Evolutionary conservation across 2,329 filamentous ascomycete genomes (phyloP).

Genomic region (Aureobasidium sp.): DNA sequence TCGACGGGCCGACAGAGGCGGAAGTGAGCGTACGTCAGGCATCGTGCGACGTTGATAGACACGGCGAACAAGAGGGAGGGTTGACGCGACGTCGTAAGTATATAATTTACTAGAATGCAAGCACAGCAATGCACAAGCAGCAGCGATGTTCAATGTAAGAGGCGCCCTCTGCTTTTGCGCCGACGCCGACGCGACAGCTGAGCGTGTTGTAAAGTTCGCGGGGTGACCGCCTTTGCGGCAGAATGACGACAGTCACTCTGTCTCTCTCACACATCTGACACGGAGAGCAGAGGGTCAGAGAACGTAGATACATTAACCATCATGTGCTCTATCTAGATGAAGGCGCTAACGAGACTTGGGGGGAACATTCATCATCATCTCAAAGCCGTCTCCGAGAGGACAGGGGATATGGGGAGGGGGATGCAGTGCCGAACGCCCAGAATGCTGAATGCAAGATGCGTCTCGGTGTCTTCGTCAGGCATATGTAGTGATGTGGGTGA

Average conservation of each 20-base stretch:
- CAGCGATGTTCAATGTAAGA: background rate
- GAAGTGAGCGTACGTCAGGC: constrained; percentile 30
- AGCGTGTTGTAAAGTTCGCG: constrained; percentile 6
- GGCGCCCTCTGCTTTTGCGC: background rate
- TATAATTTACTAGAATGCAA: background rate
- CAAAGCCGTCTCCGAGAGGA: constrained; percentile 7
- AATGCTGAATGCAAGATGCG: constrained; percentile 17
- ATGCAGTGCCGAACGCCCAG: constrained; percentile 18
- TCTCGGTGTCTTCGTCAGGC: constrained; percentile 6
- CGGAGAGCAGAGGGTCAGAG: background rate
- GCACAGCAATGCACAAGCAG: background rate
- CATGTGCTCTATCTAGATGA: constrained; percentile 16
- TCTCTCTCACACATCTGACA: background rate
- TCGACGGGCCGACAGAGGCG: constrained; percentile 1
- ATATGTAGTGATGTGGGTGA: background rate
- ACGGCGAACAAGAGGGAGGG: background rate
- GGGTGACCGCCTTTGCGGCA: constrained; percentile 5
- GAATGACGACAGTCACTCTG: background rate
- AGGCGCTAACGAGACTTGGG: constrained; percentile 3
- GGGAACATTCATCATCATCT: constrained; percentile 10
- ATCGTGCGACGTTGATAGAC: constrained; percentile 20
- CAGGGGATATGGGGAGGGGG: constrained; percentile 5
- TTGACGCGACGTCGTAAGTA: background rate
- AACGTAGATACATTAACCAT: constrained; percentile 16
- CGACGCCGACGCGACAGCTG: constrained; percentile 6